Conservation (phyloP, 1,284 basidiomycete genomes). For the Fomitiporia mediterranea region DNA sequence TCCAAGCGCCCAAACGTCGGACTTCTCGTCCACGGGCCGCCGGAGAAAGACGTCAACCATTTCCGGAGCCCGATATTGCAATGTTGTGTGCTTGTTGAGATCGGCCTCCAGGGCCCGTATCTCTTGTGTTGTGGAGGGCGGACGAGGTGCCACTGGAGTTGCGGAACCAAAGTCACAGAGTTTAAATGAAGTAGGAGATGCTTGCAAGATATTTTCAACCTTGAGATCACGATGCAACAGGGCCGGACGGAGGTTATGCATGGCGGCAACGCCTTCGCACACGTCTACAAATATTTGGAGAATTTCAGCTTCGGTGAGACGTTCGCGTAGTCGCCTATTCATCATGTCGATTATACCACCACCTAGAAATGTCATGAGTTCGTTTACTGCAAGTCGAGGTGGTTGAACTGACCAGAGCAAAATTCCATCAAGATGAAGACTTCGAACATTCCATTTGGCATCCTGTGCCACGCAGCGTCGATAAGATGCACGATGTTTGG, state of each 20-base stretch:
- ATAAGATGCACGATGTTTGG: conserved; percentile 92
- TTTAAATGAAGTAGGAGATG: conserved; percentile 77
- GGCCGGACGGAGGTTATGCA: conserved; percentile 90
- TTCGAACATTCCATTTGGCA: conserved; percentile 83
- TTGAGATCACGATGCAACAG: conserved; percentile 97
- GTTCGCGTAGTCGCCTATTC: conserved; percentile 91
- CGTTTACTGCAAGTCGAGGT: not conserved
- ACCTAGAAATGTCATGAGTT: conserved; percentile 41
- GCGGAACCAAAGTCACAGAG: conserved; percentile 98
- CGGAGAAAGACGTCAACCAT: conserved; percentile 93
- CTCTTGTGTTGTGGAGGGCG: conserved; percentile 74
- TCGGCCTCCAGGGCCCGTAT: conserved; percentile 87
- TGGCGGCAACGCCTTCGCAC: conserved; percentile 88
- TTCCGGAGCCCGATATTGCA: conserved; percentile 96
- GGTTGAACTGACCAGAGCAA: conserved; percentile 52
- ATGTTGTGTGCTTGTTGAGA: conserved; percentile 90
- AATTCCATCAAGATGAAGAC: conserved; percentile 99
- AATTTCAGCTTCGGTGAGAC: conserved; percentile 93
- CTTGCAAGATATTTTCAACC: conserved; percentile 95
- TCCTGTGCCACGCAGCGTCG: conserved; percentile 86
- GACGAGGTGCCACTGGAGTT: conserved; percentile 61
- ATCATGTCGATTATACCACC: conserved; percentile 99
- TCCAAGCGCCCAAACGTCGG: conserved; percentile 78
- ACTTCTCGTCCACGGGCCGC: conserved; percentile 85
- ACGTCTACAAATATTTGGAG: conserved; percentile 97